A percentile compares a stretch with the other conserved stretches of the same genome.
These are phyloP conservation scores for Serendipita sp. DNA, from an alignment of 768 basidiomycete genomes.

Conservation along the genomic window DNA sequence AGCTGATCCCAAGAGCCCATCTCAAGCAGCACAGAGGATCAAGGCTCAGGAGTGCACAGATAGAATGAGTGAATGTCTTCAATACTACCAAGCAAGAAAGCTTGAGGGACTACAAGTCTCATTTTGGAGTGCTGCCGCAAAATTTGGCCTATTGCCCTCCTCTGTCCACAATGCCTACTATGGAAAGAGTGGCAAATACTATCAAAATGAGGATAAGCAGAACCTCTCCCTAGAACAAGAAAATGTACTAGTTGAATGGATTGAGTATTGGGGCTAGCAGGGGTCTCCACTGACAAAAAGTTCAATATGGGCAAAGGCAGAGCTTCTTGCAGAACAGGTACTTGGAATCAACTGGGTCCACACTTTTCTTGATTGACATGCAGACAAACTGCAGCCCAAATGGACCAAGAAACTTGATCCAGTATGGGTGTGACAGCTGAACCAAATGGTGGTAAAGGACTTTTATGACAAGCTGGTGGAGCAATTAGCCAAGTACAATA, in stretches of 20 bases:
- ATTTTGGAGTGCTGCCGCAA: no score
- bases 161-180: no score
- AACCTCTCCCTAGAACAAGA: slow-evolving; percentile 14
- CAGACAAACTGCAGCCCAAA: slow-evolving; percentile 6
- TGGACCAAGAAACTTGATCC: not conserved
- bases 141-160: no score
- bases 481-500: not conserved
- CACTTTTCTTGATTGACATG: slow-evolving; percentile 16
- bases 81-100: no score
- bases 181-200: no score
- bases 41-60: no score
- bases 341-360: slow-evolving; percentile 13
- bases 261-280: slow-evolving; percentile 8
- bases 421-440: not conserved
- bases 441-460: not conserved
- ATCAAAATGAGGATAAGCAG: no score
- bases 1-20: no score
- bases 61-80: no score
- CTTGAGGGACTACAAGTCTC: no score
- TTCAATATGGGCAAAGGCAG: slow-evolving; percentile 11
- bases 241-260: slow-evolving; percentile 15
- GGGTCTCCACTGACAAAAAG: slow-evolving; percentile 12
- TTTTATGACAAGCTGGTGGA: not conserved
- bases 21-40: no score
- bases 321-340: not conserved